Base-by-base conservation (phyloP, 1,284 basidiomycete genomes). In the Puccinia novopanici region DNA sequence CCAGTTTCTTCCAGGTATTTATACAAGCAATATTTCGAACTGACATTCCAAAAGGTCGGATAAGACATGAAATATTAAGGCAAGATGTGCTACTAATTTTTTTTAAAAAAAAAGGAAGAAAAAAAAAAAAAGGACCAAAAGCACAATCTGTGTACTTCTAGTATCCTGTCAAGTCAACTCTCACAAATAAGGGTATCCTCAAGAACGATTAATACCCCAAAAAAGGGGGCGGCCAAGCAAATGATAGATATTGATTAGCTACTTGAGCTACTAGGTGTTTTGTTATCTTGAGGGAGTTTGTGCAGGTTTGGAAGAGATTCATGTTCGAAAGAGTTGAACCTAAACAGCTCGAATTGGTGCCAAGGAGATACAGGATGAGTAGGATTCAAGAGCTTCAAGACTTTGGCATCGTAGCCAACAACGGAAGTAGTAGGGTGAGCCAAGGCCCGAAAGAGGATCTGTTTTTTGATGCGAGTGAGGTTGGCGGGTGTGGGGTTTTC, bases 401-500 rank as follows among this genome's bases (percentile, higher is more conserved):
- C 61, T 19, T 67, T 76, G 10, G 61, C 40, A 67, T 76, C 75
- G 22, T 67, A 76, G 9, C 34, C 75, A 5, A 76, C 45, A 10
- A 65, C 24, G 10, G 2, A 15, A 2, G 67, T 8, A 37, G n/a
- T 40, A 54, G 61, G 75, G 34, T 76, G 15, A 8, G 45, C 67
- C 17, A 52, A 6, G 17, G 55, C 9, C 1, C 61, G 24, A 45
- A 67, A 67, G 27, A 34, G 8, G 34, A 76, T 67, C 22, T 76
- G 75, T 55, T 54, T 67, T 54, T 50, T 13, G 59, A 76, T 42
- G 3, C 75, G 75, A 50, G 22, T 10, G 3, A 76, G 24, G 48
- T 22, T 76, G 27, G 27, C 42, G 22, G 34, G 27, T 6, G 55
- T 37, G 8, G 75, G 75, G 10, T 67, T 30, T 76, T 76, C 34